Conservation (phyloP, 768 basidiomycete species). For the Lentinula boryana region DNA sequence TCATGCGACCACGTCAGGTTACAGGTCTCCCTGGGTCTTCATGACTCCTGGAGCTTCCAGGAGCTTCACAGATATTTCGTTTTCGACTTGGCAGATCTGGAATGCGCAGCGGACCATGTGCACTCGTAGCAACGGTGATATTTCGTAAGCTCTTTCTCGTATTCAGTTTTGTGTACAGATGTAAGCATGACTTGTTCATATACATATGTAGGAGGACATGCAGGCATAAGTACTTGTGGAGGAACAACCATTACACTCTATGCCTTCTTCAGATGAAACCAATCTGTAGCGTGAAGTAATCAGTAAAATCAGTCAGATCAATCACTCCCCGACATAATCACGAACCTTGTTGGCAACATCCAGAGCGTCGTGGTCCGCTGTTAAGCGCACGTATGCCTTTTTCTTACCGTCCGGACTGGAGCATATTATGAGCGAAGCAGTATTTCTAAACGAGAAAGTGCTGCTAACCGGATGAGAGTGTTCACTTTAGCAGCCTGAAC, state of each 20-base stretch:
- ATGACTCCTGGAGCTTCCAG: too few species aligned
- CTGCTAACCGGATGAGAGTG: constrained; percentile 90
- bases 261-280: constrained; percentile 76
- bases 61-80: too few species aligned
- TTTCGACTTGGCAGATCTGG: too few species aligned
- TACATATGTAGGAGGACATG: not conserved
- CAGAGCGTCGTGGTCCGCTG: constrained; percentile 92
- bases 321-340: not conserved
- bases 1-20: too few species aligned
- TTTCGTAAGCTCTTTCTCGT: too few species aligned
- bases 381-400: constrained; percentile 97
- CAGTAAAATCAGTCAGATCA: not conserved
- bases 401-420: constrained; percentile 96
- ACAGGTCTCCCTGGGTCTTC: too few species aligned
- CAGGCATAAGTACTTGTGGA: not conserved
- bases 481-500: constrained; percentile 95
- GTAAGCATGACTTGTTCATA: not conserved
- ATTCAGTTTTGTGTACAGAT: too few species aligned
- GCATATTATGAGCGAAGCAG: not conserved
- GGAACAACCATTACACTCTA: not conserved
- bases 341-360: constrained; percentile 96
- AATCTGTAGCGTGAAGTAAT: constrained; percentile 45
- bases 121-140: not conserved
- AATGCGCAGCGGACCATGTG: not conserved
- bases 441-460: not conserved